Percentiles rank a stretch among this genome's conserved stretches.
These are phyloP conservation scores for Penicillium psychrosexuale DNA, from an alignment of 2,329 filamentous ascomycete species.

Conservation along the genomic window DNA sequence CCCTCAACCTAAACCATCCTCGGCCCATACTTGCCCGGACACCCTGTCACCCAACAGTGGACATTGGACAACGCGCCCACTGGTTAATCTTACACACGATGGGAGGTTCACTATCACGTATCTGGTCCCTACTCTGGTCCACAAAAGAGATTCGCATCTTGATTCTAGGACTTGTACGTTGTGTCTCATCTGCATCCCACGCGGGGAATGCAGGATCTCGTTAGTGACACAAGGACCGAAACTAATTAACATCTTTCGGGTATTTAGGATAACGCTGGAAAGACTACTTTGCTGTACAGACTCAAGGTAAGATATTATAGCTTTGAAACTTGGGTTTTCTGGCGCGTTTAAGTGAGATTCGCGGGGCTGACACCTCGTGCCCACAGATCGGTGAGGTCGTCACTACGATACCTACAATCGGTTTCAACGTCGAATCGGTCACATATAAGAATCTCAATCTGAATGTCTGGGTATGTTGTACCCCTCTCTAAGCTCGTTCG, in stretches of 20 bases:
- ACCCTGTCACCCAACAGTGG: background rate
- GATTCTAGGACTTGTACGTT: constrained; percentile 82
- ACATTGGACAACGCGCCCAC: background rate
- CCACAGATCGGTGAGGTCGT: constrained; percentile 93
- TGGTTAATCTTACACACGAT: constrained; percentile 37
- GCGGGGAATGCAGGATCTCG: constrained; percentile 10
- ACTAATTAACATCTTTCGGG: constrained; percentile 9
- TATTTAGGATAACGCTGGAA: constrained; percentile 89
- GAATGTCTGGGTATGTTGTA: constrained; percentile 81
- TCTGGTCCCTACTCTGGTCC: constrained; percentile 73
- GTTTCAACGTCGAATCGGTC: constrained; percentile 98
- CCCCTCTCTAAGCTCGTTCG: background rate
- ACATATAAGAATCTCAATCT: constrained; percentile 98
- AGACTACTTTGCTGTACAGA: constrained; percentile 94
- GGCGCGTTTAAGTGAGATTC: background rate
- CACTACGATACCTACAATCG: constrained; percentile 97
- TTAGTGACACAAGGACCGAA: constrained; percentile 1
- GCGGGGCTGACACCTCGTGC: constrained; percentile 9
- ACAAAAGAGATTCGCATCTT: constrained; percentile 99
- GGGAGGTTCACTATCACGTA: constrained; percentile 56
- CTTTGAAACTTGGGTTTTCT: background rate
- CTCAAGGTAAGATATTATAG: constrained; percentile 66
- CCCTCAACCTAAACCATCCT: background rate
- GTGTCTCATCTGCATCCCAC: constrained; percentile 1
- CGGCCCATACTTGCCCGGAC: background rate